These are phyloP conservation scores for Fusarium vanettenii DNA, from an alignment of 2,329 filamentous ascomycete species.

Conservation along the genomic window DNA sequence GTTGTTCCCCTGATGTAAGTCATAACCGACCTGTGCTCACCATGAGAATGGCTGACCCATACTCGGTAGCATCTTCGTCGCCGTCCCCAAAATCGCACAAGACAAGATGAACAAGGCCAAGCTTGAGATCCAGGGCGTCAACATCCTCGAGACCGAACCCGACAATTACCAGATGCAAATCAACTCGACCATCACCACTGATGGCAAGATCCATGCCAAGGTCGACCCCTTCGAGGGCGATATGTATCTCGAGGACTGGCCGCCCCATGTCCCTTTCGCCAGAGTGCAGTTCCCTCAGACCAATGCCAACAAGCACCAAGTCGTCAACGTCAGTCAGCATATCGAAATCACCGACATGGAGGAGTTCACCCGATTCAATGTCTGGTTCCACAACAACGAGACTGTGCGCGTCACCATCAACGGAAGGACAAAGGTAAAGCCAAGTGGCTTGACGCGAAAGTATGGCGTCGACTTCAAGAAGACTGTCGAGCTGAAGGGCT, in stretches of 20 bases:
- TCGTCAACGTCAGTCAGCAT: constrained; percentile 64
- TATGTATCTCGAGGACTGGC: constrained; percentile 65
- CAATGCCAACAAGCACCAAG: constrained; percentile 59
- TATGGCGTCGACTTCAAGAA: constrained; percentile 68
- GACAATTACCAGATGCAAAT: constrained; percentile 63
- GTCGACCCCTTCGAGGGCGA: constrained; percentile 63
- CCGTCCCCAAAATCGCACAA: constrained; percentile 68
- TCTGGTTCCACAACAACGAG: constrained; percentile 63
- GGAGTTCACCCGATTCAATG: constrained; percentile 67
- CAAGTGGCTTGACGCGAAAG: constrained; percentile 60
- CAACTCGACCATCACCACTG: constrained; percentile 66
- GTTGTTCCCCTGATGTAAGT: constrained; percentile 71
- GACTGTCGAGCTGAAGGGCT: constrained; percentile 61
- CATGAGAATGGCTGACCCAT: constrained; percentile 13
- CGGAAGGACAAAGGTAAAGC: constrained; percentile 64
- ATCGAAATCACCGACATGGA: constrained; percentile 58
- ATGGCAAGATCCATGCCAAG: constrained; percentile 63
- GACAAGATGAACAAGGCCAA: constrained; percentile 64
- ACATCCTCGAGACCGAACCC: constrained; percentile 59
- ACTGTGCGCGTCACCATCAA: constrained; percentile 62
- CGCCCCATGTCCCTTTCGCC: constrained; percentile 61
- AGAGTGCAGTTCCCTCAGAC: constrained; percentile 64
- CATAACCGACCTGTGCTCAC: neutral
- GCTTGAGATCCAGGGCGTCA: constrained; percentile 63
- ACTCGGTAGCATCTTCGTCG: constrained; percentile 63